Evolutionary conservation across 257 asterid genomes (phyloP).

Genomic region (Leonotis leonurus): DNA sequence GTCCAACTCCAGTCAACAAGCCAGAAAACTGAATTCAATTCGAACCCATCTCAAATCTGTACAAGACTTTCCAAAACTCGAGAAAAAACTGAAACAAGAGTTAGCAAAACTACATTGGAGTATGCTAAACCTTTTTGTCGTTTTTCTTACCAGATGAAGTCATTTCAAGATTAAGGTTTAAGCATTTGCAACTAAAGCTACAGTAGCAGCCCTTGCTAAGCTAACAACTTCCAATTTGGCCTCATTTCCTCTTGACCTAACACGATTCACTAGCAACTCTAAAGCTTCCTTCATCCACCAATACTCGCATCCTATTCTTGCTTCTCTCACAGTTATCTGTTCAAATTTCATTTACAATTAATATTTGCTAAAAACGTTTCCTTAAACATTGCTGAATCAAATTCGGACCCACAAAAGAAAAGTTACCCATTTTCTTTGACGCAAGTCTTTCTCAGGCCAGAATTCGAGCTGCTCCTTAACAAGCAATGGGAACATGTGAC

Average conservation of each 20-base stretch:
- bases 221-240: constrained; percentile 7
- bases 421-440: constrained; percentile 75
- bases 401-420: background rate
- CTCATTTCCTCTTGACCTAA: constrained; percentile 8
- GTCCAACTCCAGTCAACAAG: background rate
- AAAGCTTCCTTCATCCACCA: constrained; percentile 62
- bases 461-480: constrained; percentile 63
- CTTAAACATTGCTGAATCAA: background rate
- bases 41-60: constrained; percentile 2
- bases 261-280: constrained; percentile 32
- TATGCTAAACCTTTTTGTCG: background rate
- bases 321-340: constrained; percentile 46
- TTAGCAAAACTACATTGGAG: background rate
- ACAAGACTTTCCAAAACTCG: constrained; percentile 18
- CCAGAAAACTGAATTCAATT: background rate
- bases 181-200: constrained; percentile 25
- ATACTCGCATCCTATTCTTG: constrained; percentile 33
- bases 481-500: constrained; percentile 68
- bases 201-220: constrained; percentile 14
- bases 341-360: background rate
- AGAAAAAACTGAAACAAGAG: constrained; percentile 15
- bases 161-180: background rate
- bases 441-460: constrained; percentile 82
- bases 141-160: constrained; percentile 17
- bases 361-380: background rate